Evolutionary conservation across 2,329 filamentous ascomycete genomes (phyloP).

Genomic region (Ophiostoma sp.): DNA sequence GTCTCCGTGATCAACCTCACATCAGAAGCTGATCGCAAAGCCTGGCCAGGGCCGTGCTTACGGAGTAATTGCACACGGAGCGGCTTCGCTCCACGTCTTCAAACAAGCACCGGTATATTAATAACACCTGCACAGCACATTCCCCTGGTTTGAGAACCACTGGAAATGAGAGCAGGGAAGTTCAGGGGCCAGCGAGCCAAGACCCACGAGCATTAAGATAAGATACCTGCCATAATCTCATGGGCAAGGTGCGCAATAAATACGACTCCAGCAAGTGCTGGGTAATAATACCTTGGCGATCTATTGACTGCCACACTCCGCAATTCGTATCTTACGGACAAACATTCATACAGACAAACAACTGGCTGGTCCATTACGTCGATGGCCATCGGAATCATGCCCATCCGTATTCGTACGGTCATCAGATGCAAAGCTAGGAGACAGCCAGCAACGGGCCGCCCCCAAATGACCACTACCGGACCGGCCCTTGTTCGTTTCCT

Average conservation of each 20-base stretch:
- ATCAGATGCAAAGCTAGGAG: not conserved
- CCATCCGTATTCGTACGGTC: too few relatives aligned
- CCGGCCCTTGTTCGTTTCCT: not conserved
- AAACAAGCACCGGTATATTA: not conserved
- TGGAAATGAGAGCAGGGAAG: constrained; percentile 13
- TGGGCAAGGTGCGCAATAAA: too few relatives aligned
- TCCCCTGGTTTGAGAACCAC: constrained; percentile 8
- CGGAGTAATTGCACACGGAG: not conserved
- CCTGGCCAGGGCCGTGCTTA: not conserved
- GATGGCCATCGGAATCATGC: too few relatives aligned
- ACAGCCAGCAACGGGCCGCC: not conserved
- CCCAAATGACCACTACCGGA: not conserved
- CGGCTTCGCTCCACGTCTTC: not conserved
- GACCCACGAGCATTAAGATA: not conserved
- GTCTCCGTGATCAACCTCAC: constrained; percentile 9
- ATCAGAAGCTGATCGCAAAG: not conserved
- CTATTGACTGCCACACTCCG: too few relatives aligned
- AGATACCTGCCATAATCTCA: too few relatives aligned
- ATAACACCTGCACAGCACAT: not conserved
- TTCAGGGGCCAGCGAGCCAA: not conserved
- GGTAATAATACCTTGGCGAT: too few relatives aligned
- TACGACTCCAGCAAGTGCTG: too few relatives aligned
- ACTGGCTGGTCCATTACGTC: too few relatives aligned
- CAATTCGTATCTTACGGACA: too few relatives aligned
- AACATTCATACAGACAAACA: too few relatives aligned